phyloP scores from a whole-genome alignment of 768 basidiomycete species.

The Pholiota molesta region DNA sequence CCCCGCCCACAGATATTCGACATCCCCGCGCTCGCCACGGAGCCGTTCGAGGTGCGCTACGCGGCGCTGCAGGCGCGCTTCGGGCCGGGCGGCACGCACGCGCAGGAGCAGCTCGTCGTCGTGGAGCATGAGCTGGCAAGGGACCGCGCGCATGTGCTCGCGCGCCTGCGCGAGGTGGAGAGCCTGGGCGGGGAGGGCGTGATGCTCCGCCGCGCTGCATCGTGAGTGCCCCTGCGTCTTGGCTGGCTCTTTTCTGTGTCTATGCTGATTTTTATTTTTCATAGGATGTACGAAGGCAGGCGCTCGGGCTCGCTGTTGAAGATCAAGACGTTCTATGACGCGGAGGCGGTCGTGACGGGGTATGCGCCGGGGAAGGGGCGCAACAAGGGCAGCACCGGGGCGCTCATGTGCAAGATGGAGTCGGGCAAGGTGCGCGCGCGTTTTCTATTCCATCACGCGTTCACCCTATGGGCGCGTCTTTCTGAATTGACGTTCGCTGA shows the following conservation, averaged over 20 bases:
- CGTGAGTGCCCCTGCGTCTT: constrained; percentile 35
- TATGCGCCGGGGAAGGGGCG: constrained; percentile 57
- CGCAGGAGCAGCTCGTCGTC: constrained; percentile 44
- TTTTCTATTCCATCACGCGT: too few species aligned
- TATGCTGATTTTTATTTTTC: background rate
- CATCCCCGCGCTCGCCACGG: constrained; percentile 48
- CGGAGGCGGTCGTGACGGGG: constrained; percentile 61
- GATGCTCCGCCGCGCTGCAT: constrained; percentile 55
- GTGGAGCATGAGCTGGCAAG: constrained; percentile 51
- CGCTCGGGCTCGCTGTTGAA: constrained; percentile 54
- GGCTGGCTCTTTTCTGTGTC: background rate
- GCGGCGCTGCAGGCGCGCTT: constrained; percentile 46
- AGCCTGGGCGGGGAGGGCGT: constrained; percentile 58
- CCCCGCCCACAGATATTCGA: constrained; percentile 56
- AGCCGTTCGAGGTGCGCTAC: constrained; percentile 56
- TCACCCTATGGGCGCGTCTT: too few species aligned
- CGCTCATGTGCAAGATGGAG: constrained; percentile 59
- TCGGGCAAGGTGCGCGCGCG: constrained; percentile 52
- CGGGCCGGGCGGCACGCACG: constrained; percentile 47
- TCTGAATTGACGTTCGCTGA: too few species aligned
- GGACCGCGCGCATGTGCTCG: constrained; percentile 52
- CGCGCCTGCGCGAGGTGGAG: constrained; percentile 58
- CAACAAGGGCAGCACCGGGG: constrained; percentile 50
- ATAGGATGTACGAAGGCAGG: constrained; percentile 50
- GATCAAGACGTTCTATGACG: constrained; percentile 67